Conservation (phyloP, 148 eudicot genomes). For the Nepenthes gracilis region DNA sequence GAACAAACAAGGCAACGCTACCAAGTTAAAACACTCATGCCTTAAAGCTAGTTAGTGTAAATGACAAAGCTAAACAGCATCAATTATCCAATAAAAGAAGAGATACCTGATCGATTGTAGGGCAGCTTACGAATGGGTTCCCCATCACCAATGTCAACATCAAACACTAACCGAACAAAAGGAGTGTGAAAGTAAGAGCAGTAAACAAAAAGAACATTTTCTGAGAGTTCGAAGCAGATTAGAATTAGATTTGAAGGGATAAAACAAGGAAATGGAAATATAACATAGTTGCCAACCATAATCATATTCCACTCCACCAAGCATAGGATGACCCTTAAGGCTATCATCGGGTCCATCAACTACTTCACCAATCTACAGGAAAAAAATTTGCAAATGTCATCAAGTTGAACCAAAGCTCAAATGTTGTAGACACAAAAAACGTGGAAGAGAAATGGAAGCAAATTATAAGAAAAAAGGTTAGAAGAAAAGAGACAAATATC, state of each 20-base stretch:
- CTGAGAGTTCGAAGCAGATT: background rate
- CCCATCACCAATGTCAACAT: slow-evolving; percentile 98
- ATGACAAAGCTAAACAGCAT: too few species aligned
- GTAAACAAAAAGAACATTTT: slow-evolving; percentile 1
- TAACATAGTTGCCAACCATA: slow-evolving; percentile 38
- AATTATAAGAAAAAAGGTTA: background rate
- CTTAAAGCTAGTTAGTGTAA: too few species aligned
- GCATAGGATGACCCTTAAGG: slow-evolving; percentile 42
- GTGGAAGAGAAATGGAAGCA: background rate
- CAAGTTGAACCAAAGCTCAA: slow-evolving; percentile 1
- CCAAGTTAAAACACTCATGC: too few species aligned
- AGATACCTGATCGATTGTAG: slow-evolving; percentile 79
- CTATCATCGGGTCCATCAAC: slow-evolving; percentile 93
- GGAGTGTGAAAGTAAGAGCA: slow-evolving; percentile 7
- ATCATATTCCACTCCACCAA: slow-evolving; percentile 78
- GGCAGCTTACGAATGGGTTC: slow-evolving; percentile 89
- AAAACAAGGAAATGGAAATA: background rate
- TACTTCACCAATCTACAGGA: slow-evolving; percentile 78
- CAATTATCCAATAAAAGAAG: background rate
- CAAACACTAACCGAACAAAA: slow-evolving; percentile 48
- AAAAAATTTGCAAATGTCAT: background rate
- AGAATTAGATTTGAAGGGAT: background rate
- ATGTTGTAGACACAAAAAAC: background rate
- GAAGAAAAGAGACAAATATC: background rate
- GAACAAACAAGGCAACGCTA: background rate